phyloP scores from a whole-genome alignment of 169 alveolate species.

The Plasmodium cynomolgi region DNA sequence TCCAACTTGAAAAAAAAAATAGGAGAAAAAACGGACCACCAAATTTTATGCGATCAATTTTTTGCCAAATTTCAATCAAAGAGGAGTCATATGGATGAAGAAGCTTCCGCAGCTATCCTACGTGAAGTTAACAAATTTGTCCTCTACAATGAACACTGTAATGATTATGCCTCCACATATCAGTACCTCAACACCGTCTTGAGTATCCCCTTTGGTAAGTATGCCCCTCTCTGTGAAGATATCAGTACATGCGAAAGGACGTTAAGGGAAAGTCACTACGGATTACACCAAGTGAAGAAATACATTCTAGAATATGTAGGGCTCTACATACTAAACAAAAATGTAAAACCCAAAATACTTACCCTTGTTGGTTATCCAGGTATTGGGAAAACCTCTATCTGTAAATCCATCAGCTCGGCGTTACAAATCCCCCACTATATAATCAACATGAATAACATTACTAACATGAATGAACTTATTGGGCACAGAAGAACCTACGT shows the following conservation, averaged over 20 bases:
- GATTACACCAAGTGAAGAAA: conserved; percentile 93
- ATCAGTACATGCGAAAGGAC: conserved; percentile 68
- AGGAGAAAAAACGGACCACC: conserved; percentile 78
- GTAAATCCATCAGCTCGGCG: conserved; percentile 92
- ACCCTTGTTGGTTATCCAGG: conserved; percentile 98
- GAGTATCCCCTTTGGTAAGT: conserved; percentile 41
- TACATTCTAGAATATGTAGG: conserved; percentile 95
- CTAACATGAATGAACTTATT: conserved; percentile 93
- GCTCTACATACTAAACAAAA: conserved; percentile 81
- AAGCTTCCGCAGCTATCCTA: not conserved
- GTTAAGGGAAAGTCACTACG: conserved; percentile 92
- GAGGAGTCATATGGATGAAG: not conserved
- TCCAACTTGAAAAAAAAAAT: conserved; percentile 67
- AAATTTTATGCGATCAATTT: conserved; percentile 72
- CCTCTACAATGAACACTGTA: conserved; percentile 35
- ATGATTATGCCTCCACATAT: conserved; percentile 63
- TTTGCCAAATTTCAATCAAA: conserved; percentile 50
- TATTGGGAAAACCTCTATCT: conserved; percentile 96
- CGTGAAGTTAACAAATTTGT: conserved; percentile 35
- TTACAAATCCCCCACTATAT: conserved; percentile 90
- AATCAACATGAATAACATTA: conserved; percentile 92
- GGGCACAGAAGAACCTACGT: conserved; percentile 97
- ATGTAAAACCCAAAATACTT: conserved; percentile 91
- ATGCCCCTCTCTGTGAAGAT: conserved; percentile 22
- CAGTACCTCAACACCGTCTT: conserved; percentile 49